Evolutionary conservation across 495 filamentous ascomycete genomes (phyloP).

Genomic region (Penicillium paradoxum): DNA sequence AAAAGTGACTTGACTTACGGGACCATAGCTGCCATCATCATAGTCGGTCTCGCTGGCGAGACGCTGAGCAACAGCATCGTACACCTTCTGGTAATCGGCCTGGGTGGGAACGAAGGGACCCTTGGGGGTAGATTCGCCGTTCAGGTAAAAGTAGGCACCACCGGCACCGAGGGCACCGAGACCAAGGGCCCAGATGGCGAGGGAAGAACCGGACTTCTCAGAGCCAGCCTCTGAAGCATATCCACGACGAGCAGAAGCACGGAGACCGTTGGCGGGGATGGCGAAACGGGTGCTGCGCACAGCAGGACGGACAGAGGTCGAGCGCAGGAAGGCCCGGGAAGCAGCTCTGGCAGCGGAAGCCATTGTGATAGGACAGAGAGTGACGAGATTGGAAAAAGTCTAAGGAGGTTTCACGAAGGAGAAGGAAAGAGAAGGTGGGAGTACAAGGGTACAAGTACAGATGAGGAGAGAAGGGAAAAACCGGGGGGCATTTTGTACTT

Average conservation of each 20-base stretch:
- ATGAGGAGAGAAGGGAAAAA: slow-evolving; percentile 18
- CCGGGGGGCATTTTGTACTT: slow-evolving; percentile 10
- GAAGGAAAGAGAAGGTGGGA: slow-evolving; percentile 11
- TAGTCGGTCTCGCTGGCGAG: slow-evolving; percentile 90
- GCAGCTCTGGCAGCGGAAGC: slow-evolving; percentile 51
- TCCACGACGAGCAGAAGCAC: slow-evolving; percentile 61
- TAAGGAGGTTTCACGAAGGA: not conserved
- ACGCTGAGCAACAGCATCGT: slow-evolving; percentile 74
- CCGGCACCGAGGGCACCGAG: slow-evolving; percentile 59
- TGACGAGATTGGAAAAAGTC: not conserved
- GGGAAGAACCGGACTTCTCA: slow-evolving; percentile 45
- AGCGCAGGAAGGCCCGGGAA: slow-evolving; percentile 48
- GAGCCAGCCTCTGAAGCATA: slow-evolving; percentile 66
- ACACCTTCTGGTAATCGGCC: slow-evolving; percentile 94
- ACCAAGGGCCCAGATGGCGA: slow-evolving; percentile 46
- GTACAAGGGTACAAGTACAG: slow-evolving; percentile 18
- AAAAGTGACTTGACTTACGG: slow-evolving; percentile 45
- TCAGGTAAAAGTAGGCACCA: slow-evolving; percentile 66
- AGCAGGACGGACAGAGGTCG: slow-evolving; percentile 44
- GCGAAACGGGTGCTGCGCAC: slow-evolving; percentile 54
- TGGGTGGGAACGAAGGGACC: slow-evolving; percentile 64
- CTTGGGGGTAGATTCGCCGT: slow-evolving; percentile 43
- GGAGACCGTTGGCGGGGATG: slow-evolving; percentile 58
- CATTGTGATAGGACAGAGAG: slow-evolving; percentile 38
- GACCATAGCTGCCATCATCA: slow-evolving; percentile 94